Base-by-base conservation (phyloP, 148 eudicot species). In the Vaccinium corymbosum region DNA sequence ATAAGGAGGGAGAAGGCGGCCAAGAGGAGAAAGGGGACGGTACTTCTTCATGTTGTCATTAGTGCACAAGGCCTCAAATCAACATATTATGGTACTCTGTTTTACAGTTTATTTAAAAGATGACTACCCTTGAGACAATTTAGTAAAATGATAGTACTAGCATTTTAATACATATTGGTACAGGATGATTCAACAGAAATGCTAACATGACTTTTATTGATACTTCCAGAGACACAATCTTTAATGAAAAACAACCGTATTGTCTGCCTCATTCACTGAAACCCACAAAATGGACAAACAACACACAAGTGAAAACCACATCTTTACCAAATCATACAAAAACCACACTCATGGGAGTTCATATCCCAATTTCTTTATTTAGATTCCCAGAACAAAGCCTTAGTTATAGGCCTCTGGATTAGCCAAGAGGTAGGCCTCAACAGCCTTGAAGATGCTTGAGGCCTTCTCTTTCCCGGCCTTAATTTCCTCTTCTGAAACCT, bases 341-440 rank as follows among this genome's bases (percentile, higher is more conserved):
- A 75, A 27, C 6, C 79, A 46, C 53, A 75, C n/a, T 48, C 52
- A 77, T 22, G 20, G 11, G 38, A 77, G 5, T 35, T 35, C 38
- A 35, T 35, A 50, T 50, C 52, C 52, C 52, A 50, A 50, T 6
- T 50, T 50, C 11, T 50, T 50, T 50, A 50, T 50, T 6, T 50
- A 10, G 7, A 50, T 50, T 2, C 38, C 6, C 11, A 7, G 78
- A 55, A 19, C 22, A 14, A 19, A 76, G 9, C 0, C 3, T 4
- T 57, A 57, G 51, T 17, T 55, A 6, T 61, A 80, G 82, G 81
- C 88, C 20, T 64, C 86, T 20, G 76, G 81, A 50, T 77, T 76
- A 1, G 81, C 76, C 74, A 59, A 16, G 85, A 83, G 81, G 22
- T 83, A 83, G 62, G 81, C 85, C 42, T 83, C 85, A 29, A 83